Percentiles rank a stretch among this genome's conserved stretches.
Evolutionary conservation across 257 asterid species (phyloP).

Genomic region (Scutellaria baicalensis): DNA sequence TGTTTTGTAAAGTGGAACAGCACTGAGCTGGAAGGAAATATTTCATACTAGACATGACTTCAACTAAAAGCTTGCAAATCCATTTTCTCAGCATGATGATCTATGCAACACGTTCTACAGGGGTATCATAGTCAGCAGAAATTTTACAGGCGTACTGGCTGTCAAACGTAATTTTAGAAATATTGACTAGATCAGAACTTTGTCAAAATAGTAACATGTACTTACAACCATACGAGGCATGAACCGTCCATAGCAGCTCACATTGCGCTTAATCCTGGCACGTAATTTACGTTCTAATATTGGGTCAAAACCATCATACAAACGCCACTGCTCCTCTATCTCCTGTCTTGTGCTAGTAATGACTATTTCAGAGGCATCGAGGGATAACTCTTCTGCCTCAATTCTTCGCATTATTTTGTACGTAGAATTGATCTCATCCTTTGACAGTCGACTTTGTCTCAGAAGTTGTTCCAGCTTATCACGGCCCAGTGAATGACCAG

Average conservation of each 20-base stretch:
- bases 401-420: conserved; percentile 94
- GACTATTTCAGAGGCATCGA: conserved; percentile 87
- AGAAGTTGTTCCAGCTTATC: conserved; percentile 95
- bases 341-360: conserved; percentile 95
- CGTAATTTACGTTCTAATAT: conserved; percentile 85
- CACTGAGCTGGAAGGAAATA: background rate
- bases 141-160: background rate
- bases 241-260: conserved; percentile 93
- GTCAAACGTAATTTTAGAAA: background rate
- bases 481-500: conserved; percentile 98
- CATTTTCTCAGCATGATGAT: background rate
- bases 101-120: background rate
- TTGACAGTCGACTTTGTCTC: conserved; percentile 78
- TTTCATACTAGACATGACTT: background rate
- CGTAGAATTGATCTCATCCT: conserved; percentile 85
- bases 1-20: background rate
- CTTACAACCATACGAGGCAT: conserved; percentile 97
- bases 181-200: conserved; percentile 7
- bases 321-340: conserved; percentile 98
- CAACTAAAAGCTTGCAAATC: background rate
- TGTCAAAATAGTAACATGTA: conserved; percentile 6
- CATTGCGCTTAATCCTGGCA: conserved; percentile 88
- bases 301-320: conserved; percentile 97
- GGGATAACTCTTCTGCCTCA: conserved; percentile 93
- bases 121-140: background rate